Evolutionary conservation across 495 filamentous ascomycete species (phyloP), one percentile per base, ranked within the genome.

Genomic region (Penicillium samsonianum): DNA sequence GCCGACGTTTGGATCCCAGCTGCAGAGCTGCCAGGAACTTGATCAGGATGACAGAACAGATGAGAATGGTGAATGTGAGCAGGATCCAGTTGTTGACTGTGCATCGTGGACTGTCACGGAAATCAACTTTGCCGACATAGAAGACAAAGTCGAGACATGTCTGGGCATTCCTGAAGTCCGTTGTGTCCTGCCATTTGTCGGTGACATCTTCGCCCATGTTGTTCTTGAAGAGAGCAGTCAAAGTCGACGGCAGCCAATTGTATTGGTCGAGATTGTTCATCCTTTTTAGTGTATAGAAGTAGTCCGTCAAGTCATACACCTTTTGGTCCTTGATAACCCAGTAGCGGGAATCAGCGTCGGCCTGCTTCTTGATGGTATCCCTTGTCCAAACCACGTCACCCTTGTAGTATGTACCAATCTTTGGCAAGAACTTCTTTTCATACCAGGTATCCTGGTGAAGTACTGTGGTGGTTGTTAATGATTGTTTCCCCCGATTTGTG

Each of bases 21-120:
- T 98, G 94, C 25, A 98, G 80, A 43, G 94, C 94, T 53, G 94
- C 88, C 64, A 98, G 72, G 79, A 98, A 98, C 75, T 98, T 98
- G 72, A 87, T 77, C 16, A 87, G 61, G 55, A 98, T 90, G 51
- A 96, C 90, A 12, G 81, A 51, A 65, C 88, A 90, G 41, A 98
- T 78, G 25, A 96, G 76, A 61, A 92, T 78, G 40, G 91, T 88
- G 69, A 97, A 96, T 3, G 86, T 84, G 30, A 97, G 81, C 25
- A 98, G 81, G 65, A 97, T 87, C 72, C 90, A 97, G 69, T 93
- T 94, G 75, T 96, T 96, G 64, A 92, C 88, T 63, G 89, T 87
- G 69, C 94, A 98, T 45, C 73, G 80, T 0, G 91, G 72, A 10
- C 81, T 77, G 35, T 89, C 77, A 54, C 94, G 83, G 80, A 97